Conservation (phyloP, 306 rosid species). For the Ziziphus jujuba region DNA sequence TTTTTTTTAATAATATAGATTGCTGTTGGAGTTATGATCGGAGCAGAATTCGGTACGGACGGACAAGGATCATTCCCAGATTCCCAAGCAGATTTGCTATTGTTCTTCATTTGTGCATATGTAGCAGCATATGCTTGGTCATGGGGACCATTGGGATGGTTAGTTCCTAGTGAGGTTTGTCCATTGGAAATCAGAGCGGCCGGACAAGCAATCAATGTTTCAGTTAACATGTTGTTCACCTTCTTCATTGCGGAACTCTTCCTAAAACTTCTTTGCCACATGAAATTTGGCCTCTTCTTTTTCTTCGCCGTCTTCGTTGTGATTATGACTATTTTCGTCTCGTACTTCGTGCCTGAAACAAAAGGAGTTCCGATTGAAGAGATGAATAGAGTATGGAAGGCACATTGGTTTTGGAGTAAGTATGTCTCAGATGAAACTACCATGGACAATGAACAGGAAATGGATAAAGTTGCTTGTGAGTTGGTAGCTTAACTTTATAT, state of each 20-base stretch:
- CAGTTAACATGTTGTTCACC: conserved; percentile 64
- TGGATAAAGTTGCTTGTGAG: too few relatives aligned
- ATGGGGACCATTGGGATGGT: conserved; percentile 73
- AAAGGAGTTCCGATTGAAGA: conserved; percentile 75
- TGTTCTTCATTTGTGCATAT: conserved; percentile 51
- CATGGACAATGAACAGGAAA: too few relatives aligned
- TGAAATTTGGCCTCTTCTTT: conserved; percentile 67
- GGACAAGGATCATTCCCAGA: conserved; percentile 43
- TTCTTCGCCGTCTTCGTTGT: conserved; percentile 64
- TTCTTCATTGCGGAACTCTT: conserved; percentile 55
- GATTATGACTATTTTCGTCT: conserved; percentile 47
- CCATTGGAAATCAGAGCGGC: conserved; percentile 58
- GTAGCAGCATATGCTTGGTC: conserved; percentile 79
- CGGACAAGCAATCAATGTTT: conserved; percentile 53
- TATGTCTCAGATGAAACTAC: conserved; percentile 27
- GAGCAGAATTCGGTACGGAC: conserved; percentile 26
- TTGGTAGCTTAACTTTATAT: too few relatives aligned
- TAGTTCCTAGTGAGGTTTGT: conserved; percentile 60
- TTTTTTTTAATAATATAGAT: not conserved
- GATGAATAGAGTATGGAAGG: conserved; percentile 55
- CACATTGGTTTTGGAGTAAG: conserved; percentile 55
- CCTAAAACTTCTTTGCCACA: conserved; percentile 56
- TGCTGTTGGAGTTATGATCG: conserved; percentile 38
- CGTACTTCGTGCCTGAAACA: conserved; percentile 54
- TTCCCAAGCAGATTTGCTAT: conserved; percentile 21